Evolutionary conservation across 2,329 filamentous ascomycete genomes (phyloP).

Genomic region (Alternaria panax): DNA sequence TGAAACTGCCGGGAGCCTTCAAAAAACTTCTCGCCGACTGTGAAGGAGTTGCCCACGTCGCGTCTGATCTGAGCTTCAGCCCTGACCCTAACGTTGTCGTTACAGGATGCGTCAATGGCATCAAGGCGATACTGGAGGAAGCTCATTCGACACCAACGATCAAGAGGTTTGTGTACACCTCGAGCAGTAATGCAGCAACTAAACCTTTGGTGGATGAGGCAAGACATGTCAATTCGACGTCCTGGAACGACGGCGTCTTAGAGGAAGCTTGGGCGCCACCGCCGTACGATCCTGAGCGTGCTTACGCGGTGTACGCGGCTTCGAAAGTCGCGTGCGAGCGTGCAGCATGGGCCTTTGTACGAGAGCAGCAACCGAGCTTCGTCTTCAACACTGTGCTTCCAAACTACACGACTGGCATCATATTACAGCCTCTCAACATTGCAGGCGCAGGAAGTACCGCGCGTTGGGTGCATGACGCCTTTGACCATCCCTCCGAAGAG

Average conservation of each 20-base stretch:
- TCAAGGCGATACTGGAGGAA: neutral
- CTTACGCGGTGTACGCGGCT: slow-evolving; percentile 50
- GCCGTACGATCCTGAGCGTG: slow-evolving; percentile 39
- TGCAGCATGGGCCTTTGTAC: slow-evolving; percentile 54
- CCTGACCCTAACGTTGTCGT: neutral
- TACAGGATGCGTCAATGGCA: neutral
- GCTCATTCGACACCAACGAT: neutral
- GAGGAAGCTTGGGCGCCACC: slow-evolving; percentile 28
- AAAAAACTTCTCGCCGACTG: neutral
- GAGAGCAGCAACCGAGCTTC: slow-evolving; percentile 52
- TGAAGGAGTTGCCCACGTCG: neutral
- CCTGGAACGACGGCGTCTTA: neutral
- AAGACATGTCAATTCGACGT: neutral
- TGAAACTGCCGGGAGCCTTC: neutral
- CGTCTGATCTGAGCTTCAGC: neutral
- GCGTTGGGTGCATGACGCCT: neutral
- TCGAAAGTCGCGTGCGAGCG: slow-evolving; percentile 55
- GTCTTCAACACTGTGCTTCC: slow-evolving; percentile 49
- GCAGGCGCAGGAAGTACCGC: neutral
- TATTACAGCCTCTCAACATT: neutral
- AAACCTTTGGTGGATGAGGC: neutral
- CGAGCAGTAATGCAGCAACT: neutral
- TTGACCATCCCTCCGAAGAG: neutral
- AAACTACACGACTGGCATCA: slow-evolving; percentile 15
- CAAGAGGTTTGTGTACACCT: neutral